Conservation (phyloP, 1,139 yeast genomes). For the Magnusiomyces tetraspermus region DNA sequence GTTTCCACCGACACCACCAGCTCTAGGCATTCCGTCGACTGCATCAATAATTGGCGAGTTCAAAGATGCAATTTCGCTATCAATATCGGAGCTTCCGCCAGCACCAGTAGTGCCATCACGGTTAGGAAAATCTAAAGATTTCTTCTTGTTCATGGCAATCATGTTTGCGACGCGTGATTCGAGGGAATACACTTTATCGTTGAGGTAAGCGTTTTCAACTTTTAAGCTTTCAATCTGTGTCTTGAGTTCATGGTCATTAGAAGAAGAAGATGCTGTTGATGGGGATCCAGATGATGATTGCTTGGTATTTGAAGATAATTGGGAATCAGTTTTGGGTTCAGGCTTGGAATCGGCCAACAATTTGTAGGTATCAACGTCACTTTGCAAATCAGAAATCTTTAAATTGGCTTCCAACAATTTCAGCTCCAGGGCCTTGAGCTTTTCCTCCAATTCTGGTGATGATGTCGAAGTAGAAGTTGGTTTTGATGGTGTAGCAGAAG, state of each 20-base stretch:
- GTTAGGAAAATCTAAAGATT: slow-evolving; percentile 7
- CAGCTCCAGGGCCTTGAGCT: slow-evolving; percentile 6
- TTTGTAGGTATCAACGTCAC: slow-evolving; percentile 9
- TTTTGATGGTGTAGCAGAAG: background rate
- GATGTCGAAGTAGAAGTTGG: slow-evolving; percentile 3
- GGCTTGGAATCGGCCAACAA: background rate
- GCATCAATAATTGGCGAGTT: slow-evolving; percentile 21
- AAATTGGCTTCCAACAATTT: slow-evolving; percentile 7
- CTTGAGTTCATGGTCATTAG: slow-evolving; percentile 6
- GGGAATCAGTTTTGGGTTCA: slow-evolving; percentile 1
- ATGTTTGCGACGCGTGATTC: slow-evolving; percentile 36
- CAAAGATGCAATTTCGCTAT: slow-evolving; percentile 18
- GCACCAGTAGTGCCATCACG: background rate
- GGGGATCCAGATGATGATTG: background rate
- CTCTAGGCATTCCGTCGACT: slow-evolving; percentile 10
- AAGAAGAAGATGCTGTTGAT: background rate
- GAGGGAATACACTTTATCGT: slow-evolving; percentile 30
- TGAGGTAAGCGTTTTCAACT: slow-evolving; percentile 22
- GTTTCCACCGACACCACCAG: no score
- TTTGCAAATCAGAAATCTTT: slow-evolving; percentile 1
- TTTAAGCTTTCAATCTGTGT: slow-evolving; percentile 19
- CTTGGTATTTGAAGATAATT: slow-evolving; percentile 8
- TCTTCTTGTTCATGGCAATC: slow-evolving; percentile 8
- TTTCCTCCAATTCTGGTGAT: slow-evolving; percentile 10
- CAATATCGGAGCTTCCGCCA: slow-evolving; percentile 9